Evolutionary conservation across 257 asterid genomes (phyloP).

Genomic region (Linaria vulgaris): DNA sequence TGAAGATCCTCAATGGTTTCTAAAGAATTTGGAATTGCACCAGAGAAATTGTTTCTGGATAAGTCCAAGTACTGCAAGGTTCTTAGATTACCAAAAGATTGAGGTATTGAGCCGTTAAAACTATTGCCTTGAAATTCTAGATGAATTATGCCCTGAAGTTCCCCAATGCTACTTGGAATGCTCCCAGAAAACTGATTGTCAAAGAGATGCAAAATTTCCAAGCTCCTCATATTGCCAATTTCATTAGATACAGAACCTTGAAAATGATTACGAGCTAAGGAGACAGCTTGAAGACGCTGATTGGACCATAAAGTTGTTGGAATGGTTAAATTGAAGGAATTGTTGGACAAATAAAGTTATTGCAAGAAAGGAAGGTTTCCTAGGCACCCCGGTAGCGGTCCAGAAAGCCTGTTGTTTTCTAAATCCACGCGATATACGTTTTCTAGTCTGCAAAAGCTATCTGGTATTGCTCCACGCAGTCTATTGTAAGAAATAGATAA

Average conservation of each 20-base stretch:
- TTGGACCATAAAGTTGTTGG: conserved; percentile 27
- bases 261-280: conserved; percentile 19
- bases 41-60: no score
- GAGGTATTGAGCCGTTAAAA: no score
- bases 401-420: conserved; percentile 5
- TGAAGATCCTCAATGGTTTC: no score
- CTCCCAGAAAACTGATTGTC: conserved; percentile 24
- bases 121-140: conserved; percentile 23
- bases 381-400: conserved; percentile 21
- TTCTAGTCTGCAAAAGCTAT: conserved; percentile 16
- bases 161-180: conserved; percentile 25
- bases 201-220: not conserved
- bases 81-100: no score
- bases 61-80: no score
- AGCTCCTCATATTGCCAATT: conserved; percentile 1
- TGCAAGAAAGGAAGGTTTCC: conserved; percentile 19
- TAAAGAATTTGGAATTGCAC: no score
- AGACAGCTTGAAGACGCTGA: not conserved
- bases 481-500: not conserved
- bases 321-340: conserved; percentile 10
- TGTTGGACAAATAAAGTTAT: conserved; percentile 15
- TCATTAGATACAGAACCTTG: conserved; percentile 24
- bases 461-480: conserved; percentile 18
- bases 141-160: conserved; percentile 22
- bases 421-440: no score